Evolutionary conservation across 139 green algal genomes (phyloP).

Genomic region (Volvox africanus): DNA sequence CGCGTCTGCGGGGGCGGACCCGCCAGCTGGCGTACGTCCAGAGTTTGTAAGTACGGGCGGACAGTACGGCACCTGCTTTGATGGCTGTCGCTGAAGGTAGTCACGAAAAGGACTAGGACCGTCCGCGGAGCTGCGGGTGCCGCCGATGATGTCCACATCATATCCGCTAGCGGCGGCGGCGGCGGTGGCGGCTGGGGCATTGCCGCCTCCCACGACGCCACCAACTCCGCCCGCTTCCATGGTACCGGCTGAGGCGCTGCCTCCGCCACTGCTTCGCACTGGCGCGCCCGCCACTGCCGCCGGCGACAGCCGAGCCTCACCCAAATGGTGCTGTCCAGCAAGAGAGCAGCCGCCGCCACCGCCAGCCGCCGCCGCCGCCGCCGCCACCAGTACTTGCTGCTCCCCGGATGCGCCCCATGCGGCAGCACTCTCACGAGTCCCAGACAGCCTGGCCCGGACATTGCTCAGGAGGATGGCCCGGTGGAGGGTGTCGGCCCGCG

Average conservation of each 20-base stretch:
- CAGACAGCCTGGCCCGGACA: background rate
- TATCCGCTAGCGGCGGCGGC: background rate
- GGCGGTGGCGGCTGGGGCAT: too few species aligned
- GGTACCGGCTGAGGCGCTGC: background rate
- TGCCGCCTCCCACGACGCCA: too few species aligned
- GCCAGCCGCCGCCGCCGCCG: background rate
- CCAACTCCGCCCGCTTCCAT: too few species aligned
- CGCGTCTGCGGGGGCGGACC: too few species aligned
- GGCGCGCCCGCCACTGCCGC: background rate
- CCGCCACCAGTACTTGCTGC: background rate
- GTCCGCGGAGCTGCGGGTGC: background rate
- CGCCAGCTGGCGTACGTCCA: too few species aligned
- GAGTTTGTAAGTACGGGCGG: too few species aligned
- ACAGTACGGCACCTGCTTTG: too few species aligned
- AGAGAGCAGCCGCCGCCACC: background rate
- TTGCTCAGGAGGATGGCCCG: background rate
- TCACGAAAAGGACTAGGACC: background rate
- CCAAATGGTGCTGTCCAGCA: background rate
- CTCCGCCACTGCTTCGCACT: background rate
- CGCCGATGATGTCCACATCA: too few species aligned
- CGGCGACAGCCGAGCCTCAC: background rate
- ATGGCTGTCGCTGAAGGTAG: background rate
- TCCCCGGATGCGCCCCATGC: background rate
- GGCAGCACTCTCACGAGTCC: background rate
- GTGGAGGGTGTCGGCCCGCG: background rate